phyloP scores from a whole-genome alignment of 2,329 filamentous ascomycete genomes.

The Ustilaginoidea virens region DNA sequence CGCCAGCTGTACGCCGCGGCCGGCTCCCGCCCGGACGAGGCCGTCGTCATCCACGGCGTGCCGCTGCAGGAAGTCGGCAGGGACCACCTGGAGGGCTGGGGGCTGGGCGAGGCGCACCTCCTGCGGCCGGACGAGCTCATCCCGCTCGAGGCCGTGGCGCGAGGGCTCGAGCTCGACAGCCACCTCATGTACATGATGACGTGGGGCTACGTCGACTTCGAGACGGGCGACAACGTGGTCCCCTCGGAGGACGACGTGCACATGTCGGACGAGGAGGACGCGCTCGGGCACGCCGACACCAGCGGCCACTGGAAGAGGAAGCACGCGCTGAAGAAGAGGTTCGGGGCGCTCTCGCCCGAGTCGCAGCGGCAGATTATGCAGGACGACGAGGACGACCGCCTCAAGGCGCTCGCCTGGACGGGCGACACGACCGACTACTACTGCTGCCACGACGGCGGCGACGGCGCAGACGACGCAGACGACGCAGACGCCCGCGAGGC shows the following conservation, averaged over 20 bases:
- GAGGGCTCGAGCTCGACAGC: slow-evolving; percentile 36
- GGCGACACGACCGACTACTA: slow-evolving; percentile 10
- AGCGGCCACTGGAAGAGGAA: slow-evolving; percentile 25
- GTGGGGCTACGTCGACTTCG: slow-evolving; percentile 45
- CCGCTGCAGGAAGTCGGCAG: slow-evolving; percentile 34
- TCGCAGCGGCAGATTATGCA: slow-evolving; percentile 23
- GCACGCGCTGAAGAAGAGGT: slow-evolving; percentile 30
- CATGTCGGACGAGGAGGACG: slow-evolving; percentile 30
- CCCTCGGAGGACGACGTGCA: slow-evolving; percentile 35
- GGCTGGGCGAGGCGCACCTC: slow-evolving; percentile 28
- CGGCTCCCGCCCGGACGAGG: slow-evolving; percentile 10
- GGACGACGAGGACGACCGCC: slow-evolving; percentile 18
- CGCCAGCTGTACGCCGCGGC: slow-evolving; percentile 12
- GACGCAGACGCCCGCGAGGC: too few species aligned
- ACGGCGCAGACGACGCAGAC: neutral
- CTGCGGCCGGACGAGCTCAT: slow-evolving; percentile 43
- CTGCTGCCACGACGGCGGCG: slow-evolving; percentile 1
- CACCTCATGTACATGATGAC: slow-evolving; percentile 41
- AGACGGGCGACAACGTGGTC: slow-evolving; percentile 32
- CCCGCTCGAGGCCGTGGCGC: slow-evolving; percentile 34
- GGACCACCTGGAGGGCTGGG: slow-evolving; percentile 41
- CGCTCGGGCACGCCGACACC: slow-evolving; percentile 17
- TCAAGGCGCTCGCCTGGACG: slow-evolving; percentile 19
- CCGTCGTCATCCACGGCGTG: slow-evolving; percentile 39
- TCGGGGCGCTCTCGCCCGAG: slow-evolving; percentile 19